These are phyloP conservation scores for Nicotiana tabacum DNA, from an alignment of 257 asterid genomes.

Conservation along the genomic window DNA sequence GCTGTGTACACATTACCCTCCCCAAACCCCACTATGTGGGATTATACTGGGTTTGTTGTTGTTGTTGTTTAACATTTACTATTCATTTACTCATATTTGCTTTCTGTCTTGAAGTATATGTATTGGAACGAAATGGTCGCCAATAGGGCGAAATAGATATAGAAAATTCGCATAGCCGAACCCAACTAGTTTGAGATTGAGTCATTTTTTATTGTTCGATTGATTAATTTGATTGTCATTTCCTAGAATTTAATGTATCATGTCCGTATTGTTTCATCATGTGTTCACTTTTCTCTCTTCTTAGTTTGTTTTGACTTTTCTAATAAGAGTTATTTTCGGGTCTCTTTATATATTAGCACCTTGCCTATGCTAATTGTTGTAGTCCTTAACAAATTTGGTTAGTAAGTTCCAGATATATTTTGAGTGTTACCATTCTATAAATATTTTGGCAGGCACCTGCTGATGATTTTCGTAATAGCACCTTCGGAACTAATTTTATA, in stretches of 20 bases:
- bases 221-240: neutral
- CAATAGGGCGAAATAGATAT: neutral
- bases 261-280: neutral
- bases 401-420: neutral
- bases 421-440: neutral
- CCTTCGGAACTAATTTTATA: constrained; percentile 6
- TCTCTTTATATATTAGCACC: neutral
- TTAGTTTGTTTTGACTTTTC: neutral
- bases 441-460: constrained; percentile 41
- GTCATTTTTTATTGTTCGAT: neutral
- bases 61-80: neutral
- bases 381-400: neutral
- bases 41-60: no score
- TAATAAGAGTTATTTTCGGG: neutral
- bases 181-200: neutral
- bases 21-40: no score
- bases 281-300: no score
- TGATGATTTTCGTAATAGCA: constrained; percentile 26
- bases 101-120: neutral
- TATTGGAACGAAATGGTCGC: neutral
- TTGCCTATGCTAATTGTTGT: neutral
- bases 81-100: neutral
- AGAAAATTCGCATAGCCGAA: neutral
- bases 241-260: neutral
- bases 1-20: no score